Evolutionary conservation across 2,329 filamentous ascomycete species (phyloP).

Genomic region (Epichloe sp.): DNA sequence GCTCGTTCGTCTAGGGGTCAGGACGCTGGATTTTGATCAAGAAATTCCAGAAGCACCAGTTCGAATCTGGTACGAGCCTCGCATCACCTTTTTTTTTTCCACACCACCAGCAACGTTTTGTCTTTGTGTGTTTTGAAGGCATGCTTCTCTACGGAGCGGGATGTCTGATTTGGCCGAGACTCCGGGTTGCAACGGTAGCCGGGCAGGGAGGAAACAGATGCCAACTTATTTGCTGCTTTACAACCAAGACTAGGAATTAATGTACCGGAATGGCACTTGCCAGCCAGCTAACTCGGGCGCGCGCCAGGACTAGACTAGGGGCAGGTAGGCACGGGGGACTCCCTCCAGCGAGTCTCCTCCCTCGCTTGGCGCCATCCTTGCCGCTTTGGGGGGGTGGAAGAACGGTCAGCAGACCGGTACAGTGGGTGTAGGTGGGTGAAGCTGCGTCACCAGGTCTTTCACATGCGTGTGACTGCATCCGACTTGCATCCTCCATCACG

Average conservation of each 20-base stretch:
- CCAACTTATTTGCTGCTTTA: too few species aligned
- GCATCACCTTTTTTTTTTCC: background rate
- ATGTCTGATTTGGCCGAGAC: too few species aligned
- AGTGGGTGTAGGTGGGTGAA: too few species aligned
- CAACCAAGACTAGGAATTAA: too few species aligned
- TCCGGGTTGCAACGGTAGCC: too few species aligned
- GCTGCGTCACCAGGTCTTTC: background rate
- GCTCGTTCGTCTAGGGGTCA: constrained; percentile 14
- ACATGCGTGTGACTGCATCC: background rate
- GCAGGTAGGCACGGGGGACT: too few species aligned
- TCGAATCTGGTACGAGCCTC: constrained; percentile 12
- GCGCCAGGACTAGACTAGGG: too few species aligned
- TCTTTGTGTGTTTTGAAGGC: too few species aligned
- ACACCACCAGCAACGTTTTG: background rate
- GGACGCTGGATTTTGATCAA: constrained; percentile 12
- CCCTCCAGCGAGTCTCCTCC: background rate
- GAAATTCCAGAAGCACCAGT: constrained; percentile 11
- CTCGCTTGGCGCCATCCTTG: constrained; percentile 1
- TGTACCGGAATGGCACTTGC: too few species aligned
- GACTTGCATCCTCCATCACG: background rate
- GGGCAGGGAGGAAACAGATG: too few species aligned
- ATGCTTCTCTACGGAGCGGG: too few species aligned
- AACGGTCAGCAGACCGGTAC: constrained; percentile 1
- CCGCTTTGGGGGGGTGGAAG: background rate
- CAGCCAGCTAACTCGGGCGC: too few species aligned